Percentiles rank a stretch among this genome's conserved stretches.
Conservation (phyloP, 805 yeast species). For the Lipomyces oligophaga region DNA sequence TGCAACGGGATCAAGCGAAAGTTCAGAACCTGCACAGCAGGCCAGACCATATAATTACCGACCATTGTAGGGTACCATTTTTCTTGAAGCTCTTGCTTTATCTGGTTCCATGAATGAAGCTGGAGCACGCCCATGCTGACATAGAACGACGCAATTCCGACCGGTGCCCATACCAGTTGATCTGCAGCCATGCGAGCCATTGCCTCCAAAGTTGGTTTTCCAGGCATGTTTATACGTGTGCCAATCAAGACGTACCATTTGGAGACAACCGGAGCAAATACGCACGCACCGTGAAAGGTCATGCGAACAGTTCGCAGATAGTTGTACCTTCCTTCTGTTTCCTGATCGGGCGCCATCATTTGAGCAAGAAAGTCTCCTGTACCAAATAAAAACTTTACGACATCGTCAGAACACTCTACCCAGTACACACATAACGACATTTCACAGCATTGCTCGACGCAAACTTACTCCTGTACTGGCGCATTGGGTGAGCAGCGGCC, state of each 20-base stretch:
- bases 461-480: slow-evolving; percentile 16
- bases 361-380: slow-evolving; percentile 77
- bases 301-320: slow-evolving; percentile 58
- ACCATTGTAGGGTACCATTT: slow-evolving; percentile 60
- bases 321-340: slow-evolving; percentile 43
- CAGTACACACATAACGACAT: background rate
- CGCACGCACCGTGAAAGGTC: slow-evolving; percentile 61
- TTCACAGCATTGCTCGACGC: background rate
- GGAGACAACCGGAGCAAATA: slow-evolving; percentile 74
- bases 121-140: slow-evolving; percentile 66
- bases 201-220: slow-evolving; percentile 37
- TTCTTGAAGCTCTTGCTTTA: slow-evolving; percentile 35
- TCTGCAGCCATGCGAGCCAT: slow-evolving; percentile 58
- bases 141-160: slow-evolving; percentile 65
- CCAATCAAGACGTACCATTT: slow-evolving; percentile 45
- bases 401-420: background rate
- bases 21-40: slow-evolving; percentile 63
- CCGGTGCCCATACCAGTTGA: slow-evolving; percentile 73
- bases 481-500: slow-evolving; percentile 26
- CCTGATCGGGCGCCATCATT: slow-evolving; percentile 41
- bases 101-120: slow-evolving; percentile 42
- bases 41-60: slow-evolving; percentile 81
- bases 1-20: slow-evolving; percentile 42
- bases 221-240: slow-evolving; percentile 17
- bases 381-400: slow-evolving; percentile 49